Percentiles rank a stretch among this genome's conserved stretches.
These are phyloP conservation scores for Candida argentea DNA, from an alignment of 805 yeast genomes.

Conservation along the genomic window DNA sequence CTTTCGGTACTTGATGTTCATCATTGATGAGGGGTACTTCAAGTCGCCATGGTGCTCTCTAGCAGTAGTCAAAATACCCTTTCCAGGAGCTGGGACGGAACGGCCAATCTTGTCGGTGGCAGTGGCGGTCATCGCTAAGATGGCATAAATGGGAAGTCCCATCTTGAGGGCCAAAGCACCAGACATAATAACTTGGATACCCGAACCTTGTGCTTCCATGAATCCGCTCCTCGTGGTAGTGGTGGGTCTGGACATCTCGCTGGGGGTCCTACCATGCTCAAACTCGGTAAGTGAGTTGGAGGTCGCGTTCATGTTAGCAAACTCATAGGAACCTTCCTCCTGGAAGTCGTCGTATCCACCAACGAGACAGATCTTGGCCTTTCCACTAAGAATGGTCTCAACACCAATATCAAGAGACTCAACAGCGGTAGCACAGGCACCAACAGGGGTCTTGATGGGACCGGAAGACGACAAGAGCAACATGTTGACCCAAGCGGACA, in stretches of 20 bases:
- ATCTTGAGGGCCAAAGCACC: slow-evolving; percentile 89
- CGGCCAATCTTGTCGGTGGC: slow-evolving; percentile 98
- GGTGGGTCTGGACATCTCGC: slow-evolving; percentile 98
- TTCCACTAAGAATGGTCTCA: slow-evolving; percentile 86
- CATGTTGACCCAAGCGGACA: slow-evolving; percentile 99
- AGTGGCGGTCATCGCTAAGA: slow-evolving; percentile 88
- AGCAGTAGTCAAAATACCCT: slow-evolving; percentile 97
- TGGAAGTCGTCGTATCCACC: slow-evolving; percentile 99
- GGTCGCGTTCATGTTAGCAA: slow-evolving; percentile 98
- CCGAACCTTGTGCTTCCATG: slow-evolving; percentile 99
- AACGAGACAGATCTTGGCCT: slow-evolving; percentile 91
- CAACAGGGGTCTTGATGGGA: slow-evolving; percentile 98
- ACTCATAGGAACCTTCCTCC: slow-evolving; percentile 97
- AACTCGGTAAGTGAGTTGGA: slow-evolving; percentile 81
- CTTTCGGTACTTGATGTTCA: slow-evolving; percentile 87
- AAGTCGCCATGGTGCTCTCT: slow-evolving; percentile 80
- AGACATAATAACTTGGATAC: slow-evolving; percentile 92
- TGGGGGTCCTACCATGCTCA: slow-evolving; percentile 94
- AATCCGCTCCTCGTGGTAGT: slow-evolving; percentile 94
- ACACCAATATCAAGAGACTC: slow-evolving; percentile 96
- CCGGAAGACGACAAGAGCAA: slow-evolving; percentile 93
- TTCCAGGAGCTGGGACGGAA: slow-evolving; percentile 99
- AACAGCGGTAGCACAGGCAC: slow-evolving; percentile 98
- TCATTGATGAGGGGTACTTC: slow-evolving; percentile 68
- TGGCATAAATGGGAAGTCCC: slow-evolving; percentile 99